Evolutionary conservation across 257 asterid genomes (phyloP), one percentile per base, ranked within the genome.

Genomic region (Nicotiana otophora): DNA sequence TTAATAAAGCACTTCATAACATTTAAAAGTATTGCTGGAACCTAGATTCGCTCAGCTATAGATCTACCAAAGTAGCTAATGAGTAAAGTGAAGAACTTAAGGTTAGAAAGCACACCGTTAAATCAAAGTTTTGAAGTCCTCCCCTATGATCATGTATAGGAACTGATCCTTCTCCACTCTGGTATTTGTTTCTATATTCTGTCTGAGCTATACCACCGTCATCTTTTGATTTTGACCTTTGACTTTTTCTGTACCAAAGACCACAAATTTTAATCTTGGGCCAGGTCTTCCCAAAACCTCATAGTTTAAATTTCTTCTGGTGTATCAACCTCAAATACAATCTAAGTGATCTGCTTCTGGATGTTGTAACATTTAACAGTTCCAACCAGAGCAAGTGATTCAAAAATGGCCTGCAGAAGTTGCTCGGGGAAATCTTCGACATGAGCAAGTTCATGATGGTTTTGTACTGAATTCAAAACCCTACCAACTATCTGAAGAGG

Each of bases 341-440:
- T 74, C 80, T 75, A 75, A 51, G 28, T 28, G 64, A 10, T 53
- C 64, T 51, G 64, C 48, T 75, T 75, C 39, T 61, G 75, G 64
- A 10, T 42, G 60, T 81, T 68, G 81, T 90, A 92, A 83, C 90
- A 62, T 84, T 95, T 95, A n/a, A 95, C 94, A 7, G 98, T 93
- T 86, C 95, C 92, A 68, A 95, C 99, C 88, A 95, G 89, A 79
- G 92, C 89, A 85, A 95, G 86, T 5, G 97, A 86, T 77, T 86
- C 94, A 54, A 7, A 54, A 1, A 95, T 90, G 61, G 99, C 98
- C 84, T 86, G 63, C 77, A 90, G 83, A 82, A 95, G 97, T 86
- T 88, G 86, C 82, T 91, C 92, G 0, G 98, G 99, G 82, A 84
- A 84, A 53, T 92, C 88, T 84, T 95, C 99, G 15, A 95, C 83